Evolutionary conservation across 2,329 filamentous ascomycete genomes (phyloP).

Genomic region (Aspergillus latus): DNA sequence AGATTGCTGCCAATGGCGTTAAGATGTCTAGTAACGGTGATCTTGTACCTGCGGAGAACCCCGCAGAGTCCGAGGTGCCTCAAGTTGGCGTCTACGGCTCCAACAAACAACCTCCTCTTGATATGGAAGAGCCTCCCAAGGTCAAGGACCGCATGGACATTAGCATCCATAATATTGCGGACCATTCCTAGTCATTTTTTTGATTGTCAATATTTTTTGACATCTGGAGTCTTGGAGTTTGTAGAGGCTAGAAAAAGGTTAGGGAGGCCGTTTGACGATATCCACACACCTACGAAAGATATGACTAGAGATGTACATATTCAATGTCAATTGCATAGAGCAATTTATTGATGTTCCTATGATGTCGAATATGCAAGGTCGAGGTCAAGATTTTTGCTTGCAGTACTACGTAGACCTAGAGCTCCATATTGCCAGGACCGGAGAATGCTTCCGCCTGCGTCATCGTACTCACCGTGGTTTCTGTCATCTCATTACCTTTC

Average conservation of each 20-base stretch:
- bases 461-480: background rate
- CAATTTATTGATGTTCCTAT: constrained; percentile 1
- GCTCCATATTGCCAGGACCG: background rate
- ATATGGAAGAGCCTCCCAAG: constrained; percentile 39
- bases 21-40: constrained; percentile 57
- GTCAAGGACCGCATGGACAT: constrained; percentile 59
- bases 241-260: constrained; percentile 25
- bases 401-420: constrained; percentile 27
- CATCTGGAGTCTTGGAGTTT: constrained; percentile 25
- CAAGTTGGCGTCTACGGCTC: constrained; percentile 25
- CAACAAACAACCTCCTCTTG: constrained; percentile 23
- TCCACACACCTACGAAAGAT: constrained; percentile 29
- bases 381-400: too few species aligned
- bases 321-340: background rate
- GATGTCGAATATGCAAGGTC: constrained; percentile 47
- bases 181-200: constrained; percentile 48
- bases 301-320: constrained; percentile 13
- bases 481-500: background rate
- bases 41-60: constrained; percentile 51
- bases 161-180: constrained; percentile 58
- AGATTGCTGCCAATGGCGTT: constrained; percentile 63
- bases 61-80: constrained; percentile 24
- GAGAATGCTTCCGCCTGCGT: background rate
- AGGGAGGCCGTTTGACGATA: constrained; percentile 19
- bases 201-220: constrained; percentile 14